Evolutionary conservation across 2,329 filamentous ascomycete species (phyloP).

Genomic region (Xylaria sp.): DNA sequence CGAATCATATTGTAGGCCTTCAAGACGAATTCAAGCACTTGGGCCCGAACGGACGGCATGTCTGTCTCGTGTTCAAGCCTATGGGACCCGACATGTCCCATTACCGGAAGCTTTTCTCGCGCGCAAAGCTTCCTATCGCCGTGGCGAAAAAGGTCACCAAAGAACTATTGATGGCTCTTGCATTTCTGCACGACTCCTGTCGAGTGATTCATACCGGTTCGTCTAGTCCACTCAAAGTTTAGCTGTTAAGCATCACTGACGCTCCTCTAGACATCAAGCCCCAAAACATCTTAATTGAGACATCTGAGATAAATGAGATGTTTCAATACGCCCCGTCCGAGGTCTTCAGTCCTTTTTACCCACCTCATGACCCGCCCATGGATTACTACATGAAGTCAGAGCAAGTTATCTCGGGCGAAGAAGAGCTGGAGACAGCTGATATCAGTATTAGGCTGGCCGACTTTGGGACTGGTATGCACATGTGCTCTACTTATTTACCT

Average conservation of each 20-base stretch:
- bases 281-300: conserved; percentile 9
- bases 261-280: conserved; percentile 8
- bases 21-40: conserved; percentile 5
- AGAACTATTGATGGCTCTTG: conserved; percentile 8
- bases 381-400: conserved; percentile 10
- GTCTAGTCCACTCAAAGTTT: background rate
- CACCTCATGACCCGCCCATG: background rate
- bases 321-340: conserved; percentile 7
- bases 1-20: conserved; percentile 7
- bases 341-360: background rate
- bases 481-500: background rate
- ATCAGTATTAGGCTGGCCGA: conserved; percentile 4
- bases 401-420: conserved; percentile 7
- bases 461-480: conserved; percentile 8
- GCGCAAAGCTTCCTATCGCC: conserved; percentile 2
- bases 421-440: conserved; percentile 5
- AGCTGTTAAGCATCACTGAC: conserved; percentile 2
- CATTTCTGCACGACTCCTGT: conserved; percentile 10
- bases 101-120: conserved; percentile 2
- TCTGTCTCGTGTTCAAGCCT: conserved; percentile 1
- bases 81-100: conserved; percentile 9
- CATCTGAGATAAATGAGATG: conserved; percentile 5
- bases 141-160: conserved; percentile 4
- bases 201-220: conserved; percentile 12
- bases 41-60: background rate